Base-by-base conservation (phyloP, 2,329 filamentous ascomycete species). In the Venturia effusa region DNA sequence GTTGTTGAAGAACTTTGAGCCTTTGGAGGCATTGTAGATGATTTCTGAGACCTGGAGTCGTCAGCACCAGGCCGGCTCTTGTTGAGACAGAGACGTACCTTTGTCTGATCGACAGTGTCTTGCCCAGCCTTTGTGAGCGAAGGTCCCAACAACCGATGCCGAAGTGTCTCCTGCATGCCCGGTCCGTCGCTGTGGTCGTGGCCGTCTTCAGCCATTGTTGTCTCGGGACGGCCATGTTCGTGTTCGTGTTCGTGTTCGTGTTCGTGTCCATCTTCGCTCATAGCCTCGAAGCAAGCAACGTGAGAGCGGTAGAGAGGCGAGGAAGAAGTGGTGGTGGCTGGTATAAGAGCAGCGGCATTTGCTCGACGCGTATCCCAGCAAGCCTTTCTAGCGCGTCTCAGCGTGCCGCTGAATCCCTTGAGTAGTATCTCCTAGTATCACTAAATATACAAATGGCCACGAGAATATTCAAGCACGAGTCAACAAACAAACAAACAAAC, bases 11-110 rank as follows among this genome's bases (percentile, higher is more conserved):
- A 88, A 99, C 74, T 96, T 97, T 68, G 91, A 96, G 59, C 94
- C 94, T 73, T 95, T 97, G 19, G 92, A 97, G 13, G 92, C 92
- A 74, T 96, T 91, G 77, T 97, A 97, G 66, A 99, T 99, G 69
- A 97, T 88, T 70, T 97, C 92, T 2, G 92, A 95, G 61, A 99
- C 92, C 86, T 88, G 61, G 15, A 7, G 17, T n/a, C 19, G 22
- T 63, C 3, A 27, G 13, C 15, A 41, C 24, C 1, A 6, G 24
- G 59, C 24, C 48, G 57, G 19, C 13, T 5, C 2, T 55, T 57
- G 15, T 54, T 34, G 54, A 17, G 27, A 48, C 34, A 60, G 60
- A 48, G 59, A 4, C 41, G 32, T 73, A 87, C 88, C 79, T 94
- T 96, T 67, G 83, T 83, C 77, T 97, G 94, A 70, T 99, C 91